Evolutionary conservation across 257 asterid species (phyloP), one percentile per base, ranked within the genome.

Genomic region (Plantago ovata): DNA sequence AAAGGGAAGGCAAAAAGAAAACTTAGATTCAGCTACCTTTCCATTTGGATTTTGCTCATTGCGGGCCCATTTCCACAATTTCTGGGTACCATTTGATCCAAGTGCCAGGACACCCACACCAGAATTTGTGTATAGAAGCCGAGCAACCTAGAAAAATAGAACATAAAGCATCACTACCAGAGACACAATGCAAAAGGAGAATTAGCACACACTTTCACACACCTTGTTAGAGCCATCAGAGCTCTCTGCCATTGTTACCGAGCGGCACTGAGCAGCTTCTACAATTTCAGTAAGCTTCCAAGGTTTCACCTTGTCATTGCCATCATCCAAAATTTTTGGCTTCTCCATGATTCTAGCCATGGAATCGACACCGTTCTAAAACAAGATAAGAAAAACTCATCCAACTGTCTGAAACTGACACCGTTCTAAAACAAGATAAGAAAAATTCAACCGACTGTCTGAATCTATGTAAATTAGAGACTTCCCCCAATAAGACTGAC

Each of bases 11-110:
- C 1, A 48, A 19, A 48, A 48, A 10, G 56, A 9, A 53, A 53
- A 28, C 23, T 51, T 21, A 47, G 23, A 47, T 13, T 20, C 16
- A 38, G 28, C 41, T 71, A 88, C 98, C 94, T 88, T 92, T 70
- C 90, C 95, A 69, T 72, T 75, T 62, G 87, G 75, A 73, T 88
- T 88, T 44, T 87, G 86, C 16, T 92, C 96, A 69, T 68, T 81
- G 62, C 94, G 80, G 68, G 69, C 89, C 98, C 98, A 88, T 69
- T 92, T 92, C 98, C 98, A 92, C 41, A 92, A 88, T 63, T 79
- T 64, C 69, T 92, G 98, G 75, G 78, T 73, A 66, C 95, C 98
- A 55, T 92, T 92, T 38, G 96, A 84, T 42, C 93, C 95, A 50
- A 92, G 75, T 62, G 98, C 95, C 49, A 92, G 70, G 56, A 92